phyloP scores from a whole-genome alignment of 2,329 filamentous ascomycete genomes.

The Fusarium floridanum region DNA sequence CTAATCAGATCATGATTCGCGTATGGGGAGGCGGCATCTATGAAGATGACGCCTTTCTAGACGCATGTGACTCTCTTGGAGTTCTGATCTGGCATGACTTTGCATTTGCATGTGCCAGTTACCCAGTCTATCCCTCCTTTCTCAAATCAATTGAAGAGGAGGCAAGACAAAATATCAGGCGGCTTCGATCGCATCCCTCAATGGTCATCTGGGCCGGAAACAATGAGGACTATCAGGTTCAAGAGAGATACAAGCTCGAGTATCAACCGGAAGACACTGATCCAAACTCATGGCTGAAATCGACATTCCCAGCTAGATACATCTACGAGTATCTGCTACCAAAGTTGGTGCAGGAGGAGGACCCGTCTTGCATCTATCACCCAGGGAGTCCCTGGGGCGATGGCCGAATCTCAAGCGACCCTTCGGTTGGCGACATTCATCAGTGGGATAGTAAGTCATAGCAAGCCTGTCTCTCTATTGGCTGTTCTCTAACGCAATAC shows the following conservation, averaged over 20 bases:
- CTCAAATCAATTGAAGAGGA: conserved; percentile 70
- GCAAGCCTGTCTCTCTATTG: neutral
- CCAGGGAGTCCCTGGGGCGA: neutral
- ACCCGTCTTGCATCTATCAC: neutral
- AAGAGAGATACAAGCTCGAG: conserved; percentile 74
- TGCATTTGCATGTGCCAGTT: conserved; percentile 77
- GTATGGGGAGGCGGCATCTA: conserved; percentile 57
- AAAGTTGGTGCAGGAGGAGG: conserved; percentile 60
- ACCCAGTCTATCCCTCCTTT: conserved; percentile 71
- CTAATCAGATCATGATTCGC: conserved; percentile 43
- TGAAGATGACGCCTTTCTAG: conserved; percentile 76
- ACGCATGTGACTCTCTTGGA: conserved; percentile 76
- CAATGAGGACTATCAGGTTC: conserved; percentile 83
- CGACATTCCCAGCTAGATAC: conserved; percentile 81
- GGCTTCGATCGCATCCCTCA: conserved; percentile 71
- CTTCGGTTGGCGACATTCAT: neutral
- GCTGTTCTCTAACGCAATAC: neutral
- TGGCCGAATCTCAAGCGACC: neutral
- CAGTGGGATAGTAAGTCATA: neutral
- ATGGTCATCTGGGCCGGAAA: conserved; percentile 85
- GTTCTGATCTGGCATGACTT: conserved; percentile 81
- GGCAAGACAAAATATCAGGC: conserved; percentile 71
- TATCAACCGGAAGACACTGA: conserved; percentile 80
- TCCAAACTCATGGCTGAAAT: conserved; percentile 73
- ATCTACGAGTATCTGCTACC: conserved; percentile 83